Evolutionary conservation across 352 stramenopile genomes (phyloP), one percentile per base, ranked within the genome.

Genomic region (Phytophthora vignae): DNA sequence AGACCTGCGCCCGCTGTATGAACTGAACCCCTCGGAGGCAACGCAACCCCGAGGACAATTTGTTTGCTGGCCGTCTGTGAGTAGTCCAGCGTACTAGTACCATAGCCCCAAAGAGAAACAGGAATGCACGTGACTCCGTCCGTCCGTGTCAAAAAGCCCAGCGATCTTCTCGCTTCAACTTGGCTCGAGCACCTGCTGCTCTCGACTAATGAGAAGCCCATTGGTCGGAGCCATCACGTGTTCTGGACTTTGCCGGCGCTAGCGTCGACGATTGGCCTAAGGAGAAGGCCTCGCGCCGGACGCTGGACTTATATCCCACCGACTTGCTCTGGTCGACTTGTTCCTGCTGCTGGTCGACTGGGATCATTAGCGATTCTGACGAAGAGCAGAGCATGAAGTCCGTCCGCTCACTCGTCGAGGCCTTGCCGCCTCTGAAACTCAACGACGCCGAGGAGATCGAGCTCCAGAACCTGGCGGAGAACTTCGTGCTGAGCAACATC

Each of bases 401-500:
- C 11, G 60, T 73, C 10, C 52, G 42, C 14, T 56, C 52, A 5
- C n/a, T 78, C 2, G 71, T 70, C 19, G 58, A 72, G 21, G 42
- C 71, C 25, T 55, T 83, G 19, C 69, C 76, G 15, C 67, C 62
- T 21, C 40, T 87, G 15, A 60, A 74, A 56, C 72, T 85, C 33
- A 78, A 71, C 11, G 33, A 71, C 2, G n/a, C 49, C 2, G 49
- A 63, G 21, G 58, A 73, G 56, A 67, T 64, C 15, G 54, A 69
- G 59, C 64, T 82, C n/a, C 67, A 67, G 19, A 74, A 70, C 55
- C 56, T 82, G 44, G 58, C 64, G 22, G 58, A 64, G 42, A 70
- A 60, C 44, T 74, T 76, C 27, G 72, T 76, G 9, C 46, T 73
- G 4, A 57, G 76, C 49, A 81, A 82, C 38, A 68, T 88, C 5